phyloP scores from a whole-genome alignment of 345 rosid genomes.

The Pseudoturritis turrita region DNA sequence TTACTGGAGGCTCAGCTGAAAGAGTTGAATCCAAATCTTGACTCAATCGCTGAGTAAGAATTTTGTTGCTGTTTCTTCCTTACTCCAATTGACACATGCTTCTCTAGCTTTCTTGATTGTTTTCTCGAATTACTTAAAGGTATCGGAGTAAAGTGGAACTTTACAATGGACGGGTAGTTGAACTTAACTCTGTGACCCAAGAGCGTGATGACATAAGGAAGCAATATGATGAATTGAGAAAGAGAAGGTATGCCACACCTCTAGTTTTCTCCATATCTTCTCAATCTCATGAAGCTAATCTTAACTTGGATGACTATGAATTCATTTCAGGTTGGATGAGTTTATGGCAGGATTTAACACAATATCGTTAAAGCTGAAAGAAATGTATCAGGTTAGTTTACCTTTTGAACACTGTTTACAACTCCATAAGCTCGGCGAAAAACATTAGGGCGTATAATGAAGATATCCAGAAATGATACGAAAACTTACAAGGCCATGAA shows the following conservation, averaged over 20 bases:
- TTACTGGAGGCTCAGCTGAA: constrained; percentile 84
- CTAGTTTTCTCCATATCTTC: neutral
- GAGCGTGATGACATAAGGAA: constrained; percentile 84
- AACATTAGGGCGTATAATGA: neutral
- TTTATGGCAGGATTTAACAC: constrained; percentile 97
- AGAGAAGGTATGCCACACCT: constrained; percentile 56
- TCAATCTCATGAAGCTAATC: constrained; percentile 17
- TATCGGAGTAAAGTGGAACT: constrained; percentile 66
- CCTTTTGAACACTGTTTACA: neutral
- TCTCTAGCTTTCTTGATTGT: constrained; percentile 4
- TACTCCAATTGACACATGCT: neutral
- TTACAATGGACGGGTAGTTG: constrained; percentile 76
- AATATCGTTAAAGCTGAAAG: constrained; percentile 90
- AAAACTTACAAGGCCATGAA: neutral
- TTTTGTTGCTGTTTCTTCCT: neutral
- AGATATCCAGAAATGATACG: neutral
- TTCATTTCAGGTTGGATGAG: constrained; percentile 75
- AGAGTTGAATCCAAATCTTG: constrained; percentile 95
- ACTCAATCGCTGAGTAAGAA: constrained; percentile 86
- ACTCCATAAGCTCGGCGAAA: neutral
- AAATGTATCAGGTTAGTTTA: constrained; percentile 93
- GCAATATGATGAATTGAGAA: constrained; percentile 83
- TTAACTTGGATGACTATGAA: constrained; percentile 16
- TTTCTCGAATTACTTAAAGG: constrained; percentile 35
- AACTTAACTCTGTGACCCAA: constrained; percentile 68